These are phyloP conservation scores for Alternaria sp. DNA, from an alignment of 2,329 filamentous ascomycete species.

Conservation along the genomic window DNA sequence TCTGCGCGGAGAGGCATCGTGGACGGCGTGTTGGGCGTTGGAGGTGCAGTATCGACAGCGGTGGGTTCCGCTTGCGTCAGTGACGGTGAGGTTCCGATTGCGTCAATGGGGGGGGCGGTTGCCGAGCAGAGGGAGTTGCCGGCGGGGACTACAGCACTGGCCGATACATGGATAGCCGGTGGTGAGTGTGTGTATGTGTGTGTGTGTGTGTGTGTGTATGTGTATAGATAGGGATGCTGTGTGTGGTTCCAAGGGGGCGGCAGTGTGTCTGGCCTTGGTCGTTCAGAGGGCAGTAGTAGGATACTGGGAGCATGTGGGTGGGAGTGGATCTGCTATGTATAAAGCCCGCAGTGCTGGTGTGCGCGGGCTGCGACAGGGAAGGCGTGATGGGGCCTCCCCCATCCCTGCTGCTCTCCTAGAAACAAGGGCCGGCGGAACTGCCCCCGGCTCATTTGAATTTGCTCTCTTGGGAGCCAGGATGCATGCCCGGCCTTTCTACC, in stretches of 20 bases:
- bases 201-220: constrained; percentile 3
- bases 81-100: constrained; percentile 31
- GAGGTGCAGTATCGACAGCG: not conserved
- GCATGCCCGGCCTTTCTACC: constrained; percentile 22
- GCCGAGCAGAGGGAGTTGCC: constrained; percentile 32
- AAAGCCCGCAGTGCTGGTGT: constrained; percentile 25
- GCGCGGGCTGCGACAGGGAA: constrained; percentile 30
- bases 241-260: not conserved
- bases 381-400: constrained; percentile 27
- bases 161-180: constrained; percentile 31
- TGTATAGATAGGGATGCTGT: constrained; percentile 1
- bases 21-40: constrained; percentile 18
- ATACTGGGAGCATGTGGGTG: constrained; percentile 10
- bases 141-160: constrained; percentile 32
- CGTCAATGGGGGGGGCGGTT: constrained; percentile 29
- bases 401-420: constrained; percentile 14
- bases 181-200: not conserved
- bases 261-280: not conserved
- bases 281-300: not conserved
- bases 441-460: not conserved
- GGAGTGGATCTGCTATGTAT: constrained; percentile 37
- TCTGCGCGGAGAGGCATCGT: constrained; percentile 84
- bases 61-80: constrained; percentile 20
- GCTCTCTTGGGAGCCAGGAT: constrained; percentile 15
- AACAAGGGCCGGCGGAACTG: constrained; percentile 28